Evolutionary conservation across 805 yeast species (phyloP).

Genomic region (Maudiozyma serrabonitensis): DNA sequence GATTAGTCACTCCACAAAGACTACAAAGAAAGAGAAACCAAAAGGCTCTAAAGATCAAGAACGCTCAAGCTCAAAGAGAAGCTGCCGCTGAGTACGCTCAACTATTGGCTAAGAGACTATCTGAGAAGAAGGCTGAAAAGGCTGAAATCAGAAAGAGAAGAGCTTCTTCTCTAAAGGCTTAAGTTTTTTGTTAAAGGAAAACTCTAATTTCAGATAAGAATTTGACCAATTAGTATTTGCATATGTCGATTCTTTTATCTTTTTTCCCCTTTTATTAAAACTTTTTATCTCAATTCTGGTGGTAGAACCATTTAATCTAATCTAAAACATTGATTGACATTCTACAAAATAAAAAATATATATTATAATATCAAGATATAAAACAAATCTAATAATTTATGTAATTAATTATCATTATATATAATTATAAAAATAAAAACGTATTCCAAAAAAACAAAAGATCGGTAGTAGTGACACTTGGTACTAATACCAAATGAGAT

Average conservation of each 20-base stretch:
- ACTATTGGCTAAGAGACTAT: constrained; percentile 93
- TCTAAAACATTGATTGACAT: not conserved
- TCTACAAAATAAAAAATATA: not conserved
- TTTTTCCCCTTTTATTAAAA: not conserved
- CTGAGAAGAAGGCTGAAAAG: constrained; percentile 96
- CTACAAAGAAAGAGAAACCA: constrained; percentile 98
- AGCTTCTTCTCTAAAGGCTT: constrained; percentile 96
- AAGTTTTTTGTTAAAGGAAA: constrained; percentile 18
- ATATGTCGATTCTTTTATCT: not conserved
- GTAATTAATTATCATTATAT: not conserved
- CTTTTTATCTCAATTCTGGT: not conserved
- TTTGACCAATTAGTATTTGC: not conserved
- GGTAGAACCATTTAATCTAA: not conserved
- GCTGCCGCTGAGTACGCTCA: constrained; percentile 99
- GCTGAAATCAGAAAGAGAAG: constrained; percentile 99
- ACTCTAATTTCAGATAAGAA: not conserved
- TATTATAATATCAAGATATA: not conserved
- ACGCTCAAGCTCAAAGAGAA: constrained; percentile 98
- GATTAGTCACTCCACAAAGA: constrained; percentile 97
- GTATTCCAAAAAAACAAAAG: not conserved
- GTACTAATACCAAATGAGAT: not conserved
- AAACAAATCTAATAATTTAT: not conserved
- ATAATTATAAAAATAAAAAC: not conserved
- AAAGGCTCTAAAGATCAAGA: constrained; percentile 84
- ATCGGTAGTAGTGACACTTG: too few relatives aligned